Evolutionary conservation across 164 flowering plant genomes (phyloP), one percentile per base, ranked within the genome.

Genomic region (Vitis cinerea): DNA sequence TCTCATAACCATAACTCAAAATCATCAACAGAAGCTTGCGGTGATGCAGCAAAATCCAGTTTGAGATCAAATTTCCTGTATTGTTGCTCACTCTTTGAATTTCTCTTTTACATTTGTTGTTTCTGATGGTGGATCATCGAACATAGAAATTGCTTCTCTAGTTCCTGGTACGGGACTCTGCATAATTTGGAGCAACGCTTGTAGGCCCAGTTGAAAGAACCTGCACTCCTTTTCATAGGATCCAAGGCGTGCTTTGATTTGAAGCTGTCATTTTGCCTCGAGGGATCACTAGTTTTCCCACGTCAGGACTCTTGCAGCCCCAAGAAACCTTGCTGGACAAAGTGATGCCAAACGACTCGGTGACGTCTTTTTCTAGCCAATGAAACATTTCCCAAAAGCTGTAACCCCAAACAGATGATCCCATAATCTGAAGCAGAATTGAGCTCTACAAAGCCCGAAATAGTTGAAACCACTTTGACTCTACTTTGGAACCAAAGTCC

Each of bases 251-350:
- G 80, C 73, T 82, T 86, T 91, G 59, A 74, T 80, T 58, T 83
- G 87, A 50, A 92, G 66, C 90, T 69, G 74, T 77, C 10, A 90
- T 71, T 74, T 81, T 85, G n/a, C 82, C 90, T 74, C 88, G 90
- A 72, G 14, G 91, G 86, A 77, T 90, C 98, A 77, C 83, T 77
- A 29, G 82, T 19, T 80, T 61, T 83, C 88, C 58, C 65, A 16
- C 15, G 76, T 79, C 56, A 64, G 75, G 17, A 86, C 65, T 19
- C 23, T 19, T 19, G 23, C 23, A 19, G 23, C 23, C 23, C 23
- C 23, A 19, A 19, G 23, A 19, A 19, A 19, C 23, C 23, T 19
- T 19, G 23, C 23, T 19, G 23, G 23, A 19, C 1, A 19, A 19
- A 19, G 23, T 19, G 23, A 19, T 19, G 23, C 23, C 23, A 19